phyloP scores from a whole-genome alignment of 2,329 filamentous ascomycete species.

The Xylariomycetidae sp. region DNA sequence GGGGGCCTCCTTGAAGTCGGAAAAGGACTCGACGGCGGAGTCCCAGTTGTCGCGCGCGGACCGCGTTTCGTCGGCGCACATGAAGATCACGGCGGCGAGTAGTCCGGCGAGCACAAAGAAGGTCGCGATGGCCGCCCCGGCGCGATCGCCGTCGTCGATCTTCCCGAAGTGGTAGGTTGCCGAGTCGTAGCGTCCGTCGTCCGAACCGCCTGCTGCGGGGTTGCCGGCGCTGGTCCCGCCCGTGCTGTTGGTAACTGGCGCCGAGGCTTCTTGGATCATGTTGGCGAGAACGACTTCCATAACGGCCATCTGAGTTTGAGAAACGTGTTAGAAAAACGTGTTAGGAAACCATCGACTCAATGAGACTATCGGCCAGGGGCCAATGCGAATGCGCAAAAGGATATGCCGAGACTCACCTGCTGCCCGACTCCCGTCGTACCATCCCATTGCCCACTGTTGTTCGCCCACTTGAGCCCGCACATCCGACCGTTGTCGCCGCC shows the following conservation, averaged over 20 bases:
- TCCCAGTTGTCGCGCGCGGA: constrained; percentile 19
- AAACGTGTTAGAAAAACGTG: too few relatives aligned
- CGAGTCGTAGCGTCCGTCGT: constrained; percentile 34
- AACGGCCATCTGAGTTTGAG: constrained; percentile 64
- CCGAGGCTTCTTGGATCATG: constrained; percentile 40
- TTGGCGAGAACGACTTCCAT: constrained; percentile 60
- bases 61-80: constrained; percentile 42
- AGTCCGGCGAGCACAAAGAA: constrained; percentile 48
- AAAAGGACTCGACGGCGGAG: too few relatives aligned
- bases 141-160: constrained; percentile 56
- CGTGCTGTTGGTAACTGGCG: constrained; percentile 34
- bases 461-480: constrained; percentile 57
- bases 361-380: too few relatives aligned
- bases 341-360: too few relatives aligned
- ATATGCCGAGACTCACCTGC: too few relatives aligned
- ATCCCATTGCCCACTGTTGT: constrained; percentile 45
- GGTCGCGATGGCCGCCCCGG: constrained; percentile 62
- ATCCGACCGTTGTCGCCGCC: constrained; percentile 51
- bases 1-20: too few relatives aligned
- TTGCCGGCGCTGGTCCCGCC: constrained; percentile 46
- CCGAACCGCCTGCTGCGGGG: constrained; percentile 39
- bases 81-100: constrained; percentile 44
- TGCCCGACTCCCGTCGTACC: constrained; percentile 59
- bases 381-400: too few relatives aligned
- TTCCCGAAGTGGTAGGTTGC: constrained; percentile 19